Conservation (phyloP, 495 filamentous ascomycete genomes). For the Chaetomium cochliodes region DNA sequence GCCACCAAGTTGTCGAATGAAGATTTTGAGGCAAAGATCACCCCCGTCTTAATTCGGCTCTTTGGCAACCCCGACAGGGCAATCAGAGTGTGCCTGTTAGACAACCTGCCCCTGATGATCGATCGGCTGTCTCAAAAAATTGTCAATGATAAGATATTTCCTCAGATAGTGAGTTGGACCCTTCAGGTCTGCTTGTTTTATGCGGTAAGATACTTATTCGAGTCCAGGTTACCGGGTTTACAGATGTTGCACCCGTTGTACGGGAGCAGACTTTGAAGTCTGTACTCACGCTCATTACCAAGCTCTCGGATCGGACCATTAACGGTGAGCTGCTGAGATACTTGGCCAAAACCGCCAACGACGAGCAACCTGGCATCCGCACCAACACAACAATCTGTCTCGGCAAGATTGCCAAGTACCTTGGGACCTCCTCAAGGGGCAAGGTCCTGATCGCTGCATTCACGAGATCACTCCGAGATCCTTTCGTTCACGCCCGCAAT, state of each 20-base stretch:
- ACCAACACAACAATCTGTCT: slow-evolving; percentile 98
- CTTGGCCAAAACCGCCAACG: slow-evolving; percentile 93
- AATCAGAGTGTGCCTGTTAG: slow-evolving; percentile 84
- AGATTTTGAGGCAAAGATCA: slow-evolving; percentile 81
- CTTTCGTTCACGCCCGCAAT: slow-evolving; percentile 89
- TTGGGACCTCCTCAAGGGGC: slow-evolving; percentile 71
- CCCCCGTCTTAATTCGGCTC: slow-evolving; percentile 80
- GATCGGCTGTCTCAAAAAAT: slow-evolving; percentile 83
- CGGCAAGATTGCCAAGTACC: slow-evolving; percentile 88
- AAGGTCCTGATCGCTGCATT: slow-evolving; percentile 95
- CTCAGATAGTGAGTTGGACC: slow-evolving; percentile 66
- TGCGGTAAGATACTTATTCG: background rate
- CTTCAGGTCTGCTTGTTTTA: background rate
- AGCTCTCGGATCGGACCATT: slow-evolving; percentile 86
- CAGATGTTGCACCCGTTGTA: slow-evolving; percentile 84
- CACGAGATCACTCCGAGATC: slow-evolving; percentile 80
- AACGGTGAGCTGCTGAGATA: slow-evolving; percentile 91
- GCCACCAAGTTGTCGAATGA: slow-evolving; percentile 80
- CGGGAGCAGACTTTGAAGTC: slow-evolving; percentile 95
- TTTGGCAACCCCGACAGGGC: slow-evolving; percentile 92
- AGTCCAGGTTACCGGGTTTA: slow-evolving; percentile 76
- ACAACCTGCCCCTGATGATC: slow-evolving; percentile 88
- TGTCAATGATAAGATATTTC: slow-evolving; percentile 96
- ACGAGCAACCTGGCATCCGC: slow-evolving; percentile 94
- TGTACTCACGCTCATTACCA: slow-evolving; percentile 76